Evolutionary conservation across 768 basidiomycete genomes (phyloP).

Genomic region (Xerocomellus intermedius): DNA sequence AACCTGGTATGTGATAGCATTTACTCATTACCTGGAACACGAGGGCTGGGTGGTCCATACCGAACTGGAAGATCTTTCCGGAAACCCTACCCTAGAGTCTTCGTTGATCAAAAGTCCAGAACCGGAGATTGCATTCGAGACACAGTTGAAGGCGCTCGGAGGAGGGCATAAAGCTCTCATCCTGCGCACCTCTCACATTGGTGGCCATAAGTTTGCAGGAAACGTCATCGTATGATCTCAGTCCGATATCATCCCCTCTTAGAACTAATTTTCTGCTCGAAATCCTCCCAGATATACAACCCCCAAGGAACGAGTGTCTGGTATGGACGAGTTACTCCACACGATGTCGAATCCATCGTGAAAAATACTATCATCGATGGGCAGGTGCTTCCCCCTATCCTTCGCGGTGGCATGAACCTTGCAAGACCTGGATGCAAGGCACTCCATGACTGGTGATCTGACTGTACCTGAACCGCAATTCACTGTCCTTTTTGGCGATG

Average conservation of each 20-base stretch:
- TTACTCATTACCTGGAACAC: slow-evolving; percentile 58
- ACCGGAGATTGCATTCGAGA: slow-evolving; percentile 51
- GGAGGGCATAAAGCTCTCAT: slow-evolving; percentile 73
- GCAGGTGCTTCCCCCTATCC: slow-evolving; percentile 76
- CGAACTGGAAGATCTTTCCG: slow-evolving; percentile 59
- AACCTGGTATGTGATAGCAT: slow-evolving; percentile 40
- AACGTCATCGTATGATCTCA: slow-evolving; percentile 77
- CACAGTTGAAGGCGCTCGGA: slow-evolving; percentile 46
- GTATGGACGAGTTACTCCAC: slow-evolving; percentile 92
- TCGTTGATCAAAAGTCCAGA: slow-evolving; percentile 30
- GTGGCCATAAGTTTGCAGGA: slow-evolving; percentile 91
- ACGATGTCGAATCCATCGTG: slow-evolving; percentile 84
- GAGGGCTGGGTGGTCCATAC: slow-evolving; percentile 78
- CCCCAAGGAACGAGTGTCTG: slow-evolving; percentile 85
- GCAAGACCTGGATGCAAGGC: slow-evolving; percentile 62
- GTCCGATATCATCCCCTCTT: neutral
- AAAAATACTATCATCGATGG: slow-evolving; percentile 85
- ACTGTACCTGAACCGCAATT: neutral
- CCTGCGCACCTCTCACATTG: slow-evolving; percentile 84
- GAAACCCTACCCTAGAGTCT: slow-evolving; percentile 28
- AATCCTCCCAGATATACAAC: slow-evolving; percentile 65
- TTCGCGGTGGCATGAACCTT: slow-evolving; percentile 86
- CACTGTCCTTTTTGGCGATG: neutral
- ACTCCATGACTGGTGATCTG: slow-evolving; percentile 69
- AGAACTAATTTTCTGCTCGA: neutral